These are phyloP conservation scores for Penicillium salamii DNA, from an alignment of 495 filamentous ascomycete genomes.

Conservation along the genomic window DNA sequence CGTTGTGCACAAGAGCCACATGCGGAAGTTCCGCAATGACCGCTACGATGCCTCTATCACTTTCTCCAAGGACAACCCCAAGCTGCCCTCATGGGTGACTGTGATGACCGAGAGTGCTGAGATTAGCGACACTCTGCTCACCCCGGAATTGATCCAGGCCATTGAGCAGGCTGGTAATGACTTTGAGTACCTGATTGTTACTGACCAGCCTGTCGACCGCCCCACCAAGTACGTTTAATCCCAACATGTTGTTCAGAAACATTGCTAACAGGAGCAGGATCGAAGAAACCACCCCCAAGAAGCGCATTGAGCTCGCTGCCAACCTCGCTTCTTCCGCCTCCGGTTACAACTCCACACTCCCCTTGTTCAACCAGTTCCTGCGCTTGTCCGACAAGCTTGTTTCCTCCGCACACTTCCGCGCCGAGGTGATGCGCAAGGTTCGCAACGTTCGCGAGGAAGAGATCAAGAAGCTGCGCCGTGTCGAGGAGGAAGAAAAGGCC, in stretches of 20 bases:
- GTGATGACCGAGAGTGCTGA: conserved; percentile 97
- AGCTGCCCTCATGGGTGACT: conserved; percentile 87
- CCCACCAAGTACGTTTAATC: conserved; percentile 69
- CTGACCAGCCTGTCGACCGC: conserved; percentile 88
- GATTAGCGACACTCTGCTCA: conserved; percentile 83
- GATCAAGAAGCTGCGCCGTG: conserved; percentile 72
- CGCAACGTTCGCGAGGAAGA: conserved; percentile 76
- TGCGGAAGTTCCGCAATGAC: conserved; percentile 86
- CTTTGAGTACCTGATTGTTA: conserved; percentile 85
- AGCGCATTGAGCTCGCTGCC: conserved; percentile 78
- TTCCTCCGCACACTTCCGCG: conserved; percentile 74
- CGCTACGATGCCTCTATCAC: conserved; percentile 94
- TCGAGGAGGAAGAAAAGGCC: conserved; percentile 87
- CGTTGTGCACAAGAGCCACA: conserved; percentile 89
- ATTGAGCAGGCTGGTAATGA: conserved; percentile 75
- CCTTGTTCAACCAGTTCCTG: conserved; percentile 79
- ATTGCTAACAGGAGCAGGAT: conserved; percentile 51
- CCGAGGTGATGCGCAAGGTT: conserved; percentile 84
- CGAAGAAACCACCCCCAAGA: conserved; percentile 78
- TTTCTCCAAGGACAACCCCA: conserved; percentile 82
- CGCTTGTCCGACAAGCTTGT: conserved; percentile 81
- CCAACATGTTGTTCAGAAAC: no score
- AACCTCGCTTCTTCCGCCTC: conserved; percentile 59
- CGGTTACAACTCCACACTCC: conserved; percentile 63
- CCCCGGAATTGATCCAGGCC: conserved; percentile 77